Evolutionary conservation across 257 asterid genomes (phyloP).

Genomic region (Solanum stenotomum): DNA sequence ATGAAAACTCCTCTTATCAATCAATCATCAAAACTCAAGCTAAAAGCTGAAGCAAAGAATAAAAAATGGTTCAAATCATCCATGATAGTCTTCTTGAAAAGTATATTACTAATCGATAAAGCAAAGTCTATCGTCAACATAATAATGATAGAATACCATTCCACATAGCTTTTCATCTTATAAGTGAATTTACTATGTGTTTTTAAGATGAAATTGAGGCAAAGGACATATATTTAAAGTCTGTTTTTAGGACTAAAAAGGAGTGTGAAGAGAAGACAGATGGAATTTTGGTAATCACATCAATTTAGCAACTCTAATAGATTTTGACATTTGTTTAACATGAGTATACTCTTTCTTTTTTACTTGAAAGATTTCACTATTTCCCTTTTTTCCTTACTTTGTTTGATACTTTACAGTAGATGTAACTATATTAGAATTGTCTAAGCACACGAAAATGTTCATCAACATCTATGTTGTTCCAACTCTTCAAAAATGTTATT

Average conservation of each 20-base stretch:
- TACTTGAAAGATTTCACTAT: background rate
- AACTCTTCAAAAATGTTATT: background rate
- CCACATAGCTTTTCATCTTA: slow-evolving; percentile 25
- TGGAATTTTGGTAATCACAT: background rate
- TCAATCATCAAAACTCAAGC: too few species aligned
- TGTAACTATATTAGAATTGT: background rate
- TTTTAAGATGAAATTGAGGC: background rate
- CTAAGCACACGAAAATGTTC: background rate
- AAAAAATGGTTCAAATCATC: slow-evolving; percentile 39
- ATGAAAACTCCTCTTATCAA: too few species aligned
- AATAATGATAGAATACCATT: slow-evolving; percentile 44
- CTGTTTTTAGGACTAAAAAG: background rate
- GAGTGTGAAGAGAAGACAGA: background rate
- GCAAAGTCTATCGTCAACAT: slow-evolving; percentile 46
- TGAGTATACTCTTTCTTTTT: background rate
- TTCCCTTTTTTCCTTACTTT: background rate
- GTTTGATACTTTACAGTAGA: background rate
- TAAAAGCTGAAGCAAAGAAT: too few species aligned
- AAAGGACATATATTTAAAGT: background rate
- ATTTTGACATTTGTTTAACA: background rate
- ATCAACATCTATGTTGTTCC: background rate
- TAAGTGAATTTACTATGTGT: background rate
- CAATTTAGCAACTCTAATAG: background rate
- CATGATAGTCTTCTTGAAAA: slow-evolving; percentile 40
- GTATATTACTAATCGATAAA: slow-evolving; percentile 53